phyloP scores from a whole-genome alignment of 2,329 filamentous ascomycete genomes.

The Stromatinia cepivora region DNA sequence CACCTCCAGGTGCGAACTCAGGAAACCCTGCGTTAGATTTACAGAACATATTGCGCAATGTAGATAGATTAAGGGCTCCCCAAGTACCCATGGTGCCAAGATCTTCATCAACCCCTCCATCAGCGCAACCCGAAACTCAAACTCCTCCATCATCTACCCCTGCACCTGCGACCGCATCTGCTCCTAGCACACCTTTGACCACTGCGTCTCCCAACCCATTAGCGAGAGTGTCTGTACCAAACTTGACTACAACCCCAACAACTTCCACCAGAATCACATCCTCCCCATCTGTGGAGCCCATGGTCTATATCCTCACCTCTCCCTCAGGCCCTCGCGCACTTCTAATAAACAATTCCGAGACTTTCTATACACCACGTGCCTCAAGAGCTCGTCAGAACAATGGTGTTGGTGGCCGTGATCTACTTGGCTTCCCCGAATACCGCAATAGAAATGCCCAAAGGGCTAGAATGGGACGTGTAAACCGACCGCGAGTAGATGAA shows the following conservation, averaged over 20 bases:
- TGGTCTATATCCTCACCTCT: slow-evolving; percentile 62
- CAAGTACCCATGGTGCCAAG: slow-evolving; percentile 29
- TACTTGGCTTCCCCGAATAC: slow-evolving; percentile 33
- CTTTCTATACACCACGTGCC: slow-evolving; percentile 52
- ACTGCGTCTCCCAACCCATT: slow-evolving; percentile 6
- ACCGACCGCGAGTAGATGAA: slow-evolving; percentile 26
- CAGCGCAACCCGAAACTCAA: slow-evolving; percentile 21
- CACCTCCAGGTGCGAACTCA: slow-evolving; percentile 1
- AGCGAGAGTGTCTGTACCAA: slow-evolving; percentile 20
- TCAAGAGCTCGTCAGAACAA: slow-evolving; percentile 27
- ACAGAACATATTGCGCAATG: slow-evolving; percentile 34
- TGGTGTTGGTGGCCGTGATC: slow-evolving; percentile 6
- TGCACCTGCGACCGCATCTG: slow-evolving; percentile 11
- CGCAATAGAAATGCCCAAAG: slow-evolving; percentile 33
- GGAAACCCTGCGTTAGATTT: slow-evolving; percentile 34
- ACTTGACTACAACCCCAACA: slow-evolving; percentile 19
- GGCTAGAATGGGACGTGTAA: slow-evolving; percentile 27
- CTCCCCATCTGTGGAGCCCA: slow-evolving; percentile 42
- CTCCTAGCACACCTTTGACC: slow-evolving; percentile 4
- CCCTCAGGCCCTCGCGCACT: slow-evolving; percentile 60
- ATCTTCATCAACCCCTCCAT: slow-evolving; percentile 26
- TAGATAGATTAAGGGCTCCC: slow-evolving; percentile 31
- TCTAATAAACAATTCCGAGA: slow-evolving; percentile 54
- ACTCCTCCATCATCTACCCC: slow-evolving; percentile 21
- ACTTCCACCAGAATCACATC: slow-evolving; percentile 25